Evolutionary conservation across 352 stramenopile species (phyloP).

Genomic region (Pythium coloratum): DNA sequence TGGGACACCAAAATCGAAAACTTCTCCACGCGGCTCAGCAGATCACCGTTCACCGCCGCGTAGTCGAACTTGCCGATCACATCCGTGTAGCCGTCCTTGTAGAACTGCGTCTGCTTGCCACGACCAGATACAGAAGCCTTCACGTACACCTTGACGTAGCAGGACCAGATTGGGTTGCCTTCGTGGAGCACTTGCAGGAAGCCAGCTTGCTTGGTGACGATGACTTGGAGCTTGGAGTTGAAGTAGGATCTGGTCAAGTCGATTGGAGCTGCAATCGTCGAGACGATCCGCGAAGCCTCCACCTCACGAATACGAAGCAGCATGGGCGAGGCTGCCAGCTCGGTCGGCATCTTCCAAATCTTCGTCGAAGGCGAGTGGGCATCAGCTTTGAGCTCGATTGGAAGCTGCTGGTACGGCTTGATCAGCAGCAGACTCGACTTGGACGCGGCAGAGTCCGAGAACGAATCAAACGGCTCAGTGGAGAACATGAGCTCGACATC

Average conservation of each 20-base stretch:
- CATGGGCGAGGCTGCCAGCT: conserved; percentile 41
- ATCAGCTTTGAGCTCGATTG: conserved; percentile 25
- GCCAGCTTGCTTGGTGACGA: conserved; percentile 47
- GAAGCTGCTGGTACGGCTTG: conserved; percentile 39
- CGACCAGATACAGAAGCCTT: conserved; percentile 16
- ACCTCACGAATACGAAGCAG: conserved; percentile 47
- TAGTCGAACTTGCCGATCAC: conserved; percentile 76
- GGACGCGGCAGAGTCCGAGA: conserved; percentile 34
- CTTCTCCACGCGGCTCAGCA: conserved; percentile 39
- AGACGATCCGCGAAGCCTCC: conserved; percentile 28
- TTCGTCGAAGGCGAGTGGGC: background rate
- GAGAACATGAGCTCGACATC: conserved; percentile 76
- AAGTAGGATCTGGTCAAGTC: conserved; percentile 52
- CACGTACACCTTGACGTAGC: conserved; percentile 74
- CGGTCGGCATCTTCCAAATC: conserved; percentile 13
- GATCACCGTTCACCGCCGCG: conserved; percentile 53
- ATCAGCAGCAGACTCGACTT: conserved; percentile 47
- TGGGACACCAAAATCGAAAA: conserved; percentile 56
- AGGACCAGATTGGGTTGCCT: conserved; percentile 38
- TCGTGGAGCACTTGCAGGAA: conserved; percentile 52
- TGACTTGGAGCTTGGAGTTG: conserved; percentile 46
- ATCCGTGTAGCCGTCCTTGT: conserved; percentile 85
- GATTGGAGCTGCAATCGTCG: conserved; percentile 28
- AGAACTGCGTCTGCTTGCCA: conserved; percentile 44
- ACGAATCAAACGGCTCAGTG: conserved; percentile 54